phyloP scores from a whole-genome alignment of 23 red algal species.

The Pyropia yezoensis region DNA sequence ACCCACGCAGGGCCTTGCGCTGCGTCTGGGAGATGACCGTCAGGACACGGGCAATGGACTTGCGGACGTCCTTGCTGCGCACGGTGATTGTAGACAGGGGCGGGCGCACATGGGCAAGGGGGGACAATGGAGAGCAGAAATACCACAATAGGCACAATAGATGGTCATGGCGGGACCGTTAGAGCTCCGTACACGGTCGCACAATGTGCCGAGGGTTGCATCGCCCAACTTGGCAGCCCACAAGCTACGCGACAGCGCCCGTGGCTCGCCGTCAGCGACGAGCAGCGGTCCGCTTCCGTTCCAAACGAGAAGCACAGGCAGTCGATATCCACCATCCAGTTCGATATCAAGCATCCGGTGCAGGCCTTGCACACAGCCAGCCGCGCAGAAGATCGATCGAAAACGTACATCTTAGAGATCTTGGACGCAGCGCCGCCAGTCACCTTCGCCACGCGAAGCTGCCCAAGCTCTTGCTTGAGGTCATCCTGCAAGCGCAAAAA shows the following conservation, averaged over 20 bases:
- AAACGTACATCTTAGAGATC: constrained; percentile 78
- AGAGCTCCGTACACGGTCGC: neutral
- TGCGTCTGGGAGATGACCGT: constrained; percentile 83
- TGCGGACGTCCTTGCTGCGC: constrained; percentile 71
- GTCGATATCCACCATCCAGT: too few species aligned
- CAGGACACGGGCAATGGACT: constrained; percentile 85
- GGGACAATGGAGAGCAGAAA: neutral
- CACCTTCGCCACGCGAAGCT: constrained; percentile 88
- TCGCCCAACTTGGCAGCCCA: too few species aligned
- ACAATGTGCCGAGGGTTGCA: too few species aligned
- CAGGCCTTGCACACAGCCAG: too few species aligned
- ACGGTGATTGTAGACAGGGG: neutral
- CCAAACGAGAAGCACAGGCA: neutral
- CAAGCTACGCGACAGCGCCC: too few species aligned
- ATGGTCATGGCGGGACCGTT: neutral
- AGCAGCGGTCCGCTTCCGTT: neutral
- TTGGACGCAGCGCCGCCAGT: constrained; percentile 79
- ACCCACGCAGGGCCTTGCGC: constrained; percentile 57
- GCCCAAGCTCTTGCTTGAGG: constrained; percentile 77
- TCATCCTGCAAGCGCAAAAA: constrained; percentile 12
- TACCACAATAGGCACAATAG: neutral
- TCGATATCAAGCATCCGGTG: neutral
- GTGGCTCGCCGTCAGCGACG: too few species aligned
- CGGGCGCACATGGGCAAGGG: neutral
- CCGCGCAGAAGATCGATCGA: neutral